Base-by-base conservation (phyloP, 208 protist species). In the Trichomonas tenax region DNA sequence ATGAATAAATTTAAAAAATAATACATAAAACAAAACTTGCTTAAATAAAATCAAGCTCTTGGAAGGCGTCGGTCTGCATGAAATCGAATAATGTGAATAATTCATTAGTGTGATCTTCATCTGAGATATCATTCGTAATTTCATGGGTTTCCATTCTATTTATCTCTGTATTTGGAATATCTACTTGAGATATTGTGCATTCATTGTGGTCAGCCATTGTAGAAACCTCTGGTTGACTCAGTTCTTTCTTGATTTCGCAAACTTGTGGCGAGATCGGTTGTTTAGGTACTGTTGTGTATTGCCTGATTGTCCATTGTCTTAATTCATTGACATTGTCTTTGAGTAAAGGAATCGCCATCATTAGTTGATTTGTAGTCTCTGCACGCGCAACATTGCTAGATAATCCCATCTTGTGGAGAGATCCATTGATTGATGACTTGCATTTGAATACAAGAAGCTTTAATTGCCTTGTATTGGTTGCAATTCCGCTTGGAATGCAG, bases 391-490 rank as follows among this genome's bases (percentile, higher is more conserved):
- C 17, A 89, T 46, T 40, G 10, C 21, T 17, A 41, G 81, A 84
- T 41, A 84, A 89, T 21, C 82, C 82, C 34, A 89, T 89, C 17
- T 40, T 44, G 21, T 89, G 82, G 0, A 89, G 17, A n/a, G 82
- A 89, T 46, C 82, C 82, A 46, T 89, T 89, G 36, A 89, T 89
- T 34, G 82, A 89, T n/a, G 82, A 89, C 40, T 89, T 89, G 36
- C 82, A 89, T 46, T 89, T 89, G 36, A 44, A n/a, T 1, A 89
- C 17, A 21, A 89, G 23, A 15, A 46, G 3, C 34, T 46, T 44
- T 31, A 89, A 89, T 89, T 89, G 82, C 0, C 82, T 3, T 8
- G 40, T 89, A 89, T 89, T 89, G 41, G 48, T 89, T 89, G 82
- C 82, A 89, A 89, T 89, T 2, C 82, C 82, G 10, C 41, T 48